Conservation (phyloP, 148 eudicot genomes). For the Drosera capensis region DNA sequence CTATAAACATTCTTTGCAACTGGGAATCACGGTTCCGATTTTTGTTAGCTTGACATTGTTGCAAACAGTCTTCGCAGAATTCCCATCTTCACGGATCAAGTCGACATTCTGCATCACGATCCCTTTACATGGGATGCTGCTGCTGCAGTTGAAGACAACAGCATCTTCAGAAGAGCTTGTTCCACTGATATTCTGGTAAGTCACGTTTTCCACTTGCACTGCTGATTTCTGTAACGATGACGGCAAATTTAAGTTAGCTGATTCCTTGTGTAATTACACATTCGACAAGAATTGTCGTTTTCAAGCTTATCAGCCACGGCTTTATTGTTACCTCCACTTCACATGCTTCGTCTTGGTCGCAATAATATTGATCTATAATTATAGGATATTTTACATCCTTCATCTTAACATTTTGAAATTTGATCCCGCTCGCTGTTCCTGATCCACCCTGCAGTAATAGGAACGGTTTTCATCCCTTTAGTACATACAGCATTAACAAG, state of each 20-base stretch:
- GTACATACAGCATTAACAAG: no score
- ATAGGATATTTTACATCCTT: conserved; percentile 50
- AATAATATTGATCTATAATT: conserved; percentile 61
- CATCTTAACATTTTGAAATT: conserved; percentile 39
- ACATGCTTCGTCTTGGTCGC: conserved; percentile 49
- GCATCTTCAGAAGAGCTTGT: background rate
- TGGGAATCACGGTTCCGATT: conserved; percentile 30
- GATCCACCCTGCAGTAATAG: conserved; percentile 42
- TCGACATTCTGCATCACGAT: conserved; percentile 22
- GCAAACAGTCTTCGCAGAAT: conserved; percentile 27
- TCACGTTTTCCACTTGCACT: background rate
- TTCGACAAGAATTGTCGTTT: no score
- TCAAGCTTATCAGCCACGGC: no score
- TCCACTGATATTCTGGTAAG: conserved; percentile 29
- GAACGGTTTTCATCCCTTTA: background rate
- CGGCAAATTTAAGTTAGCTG: background rate
- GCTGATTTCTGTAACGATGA: conserved; percentile 25
- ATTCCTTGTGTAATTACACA: background rate
- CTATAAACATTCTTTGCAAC: no score
- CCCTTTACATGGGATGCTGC: background rate
- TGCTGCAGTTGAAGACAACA: background rate
- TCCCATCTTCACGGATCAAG: conserved; percentile 5
- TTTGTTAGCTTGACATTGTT: conserved; percentile 25
- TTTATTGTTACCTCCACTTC: conserved; percentile 27
- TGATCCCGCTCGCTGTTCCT: conserved; percentile 55